Base-by-base conservation (phyloP, 306 rosid species). In the Sechiopsis laciniata region DNA sequence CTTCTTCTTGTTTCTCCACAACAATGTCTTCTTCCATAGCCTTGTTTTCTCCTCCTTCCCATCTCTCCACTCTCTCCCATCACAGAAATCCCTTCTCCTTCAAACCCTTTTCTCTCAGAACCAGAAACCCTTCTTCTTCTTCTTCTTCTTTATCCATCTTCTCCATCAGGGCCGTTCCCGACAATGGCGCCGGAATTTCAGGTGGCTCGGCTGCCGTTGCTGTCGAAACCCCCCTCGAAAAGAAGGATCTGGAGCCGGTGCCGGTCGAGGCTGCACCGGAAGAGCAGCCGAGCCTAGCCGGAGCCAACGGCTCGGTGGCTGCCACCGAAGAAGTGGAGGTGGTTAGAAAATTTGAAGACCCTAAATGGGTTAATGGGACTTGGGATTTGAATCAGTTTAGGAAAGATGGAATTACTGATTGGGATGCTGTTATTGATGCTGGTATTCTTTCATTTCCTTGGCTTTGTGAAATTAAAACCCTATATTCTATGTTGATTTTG, bases 351-450 rank as follows among this genome's bases (percentile, higher is more conserved):
- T 94, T 90, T 73, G 81, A 79, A 71, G 88, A 94, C 55, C 81
- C 89, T 5, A 89, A 76, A 76, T 94, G 98, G 98, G 81, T 89
- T 26, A 82, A 73, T 54, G 98, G 98, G 71, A 89, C 95, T n/a
- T 94, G 98, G 98, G 95, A 94, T 73, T 79, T 94, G 96, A 90
- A 75, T 83, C 97, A 87, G 87, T 94, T 90, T 78, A 81, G 66
- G 88, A 94, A 89, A 53, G 78, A 81, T 80, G 95, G 95, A 2
- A 83, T 58, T 20, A 86, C 91, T 11, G 92, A 94, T 61, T 94
- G 98, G 98, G 97, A 94, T 82, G 87, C 97, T 83, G 96, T 94
- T 57, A 94, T 94, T 72, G 98, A 90, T 82, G 95, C 96, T 50
- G 98, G 98, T 94, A 78, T 82, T n/a, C 22, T 62, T 42, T n/a